Conservation (phyloP, 371 early-diverging fungal species). For the Syncephalastrum contaminatum region DNA sequence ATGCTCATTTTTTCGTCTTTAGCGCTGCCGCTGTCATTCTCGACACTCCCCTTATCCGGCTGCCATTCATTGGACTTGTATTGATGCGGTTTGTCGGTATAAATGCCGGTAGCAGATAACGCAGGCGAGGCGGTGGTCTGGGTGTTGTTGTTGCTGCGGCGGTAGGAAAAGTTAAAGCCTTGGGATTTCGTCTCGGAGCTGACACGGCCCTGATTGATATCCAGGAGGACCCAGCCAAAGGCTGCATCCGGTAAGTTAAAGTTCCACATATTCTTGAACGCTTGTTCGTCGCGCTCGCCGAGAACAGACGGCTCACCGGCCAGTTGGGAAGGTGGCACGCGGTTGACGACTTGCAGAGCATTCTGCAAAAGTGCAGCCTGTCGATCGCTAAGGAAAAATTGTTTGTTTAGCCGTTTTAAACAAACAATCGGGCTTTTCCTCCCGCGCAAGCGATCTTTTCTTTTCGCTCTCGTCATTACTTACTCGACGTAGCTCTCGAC, state of each 20-base stretch:
- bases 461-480: slow-evolving; percentile 7
- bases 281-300: slow-evolving; percentile 46
- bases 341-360: slow-evolving; percentile 57
- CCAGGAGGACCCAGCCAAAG: slow-evolving; percentile 56
- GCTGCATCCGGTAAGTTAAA: slow-evolving; percentile 68
- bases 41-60: slow-evolving; percentile 9
- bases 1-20: slow-evolving; percentile 12
- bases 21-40: slow-evolving; percentile 13
- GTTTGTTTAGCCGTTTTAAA: no score
- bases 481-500: slow-evolving; percentile 62
- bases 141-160: slow-evolving; percentile 26
- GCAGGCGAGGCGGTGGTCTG: slow-evolving; percentile 22
- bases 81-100: slow-evolving; percentile 29
- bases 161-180: slow-evolving; percentile 61
- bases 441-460: background rate
- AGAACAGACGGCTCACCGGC: slow-evolving; percentile 22
- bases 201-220: slow-evolving; percentile 52
- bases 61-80: slow-evolving; percentile 24
- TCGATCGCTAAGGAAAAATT: slow-evolving; percentile 35
- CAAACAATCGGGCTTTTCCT: no score
- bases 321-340: slow-evolving; percentile 41
- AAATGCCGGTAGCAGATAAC: slow-evolving; percentile 19
- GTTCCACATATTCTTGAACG: slow-evolving; percentile 71
- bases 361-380: slow-evolving; percentile 54
- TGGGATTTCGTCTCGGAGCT: slow-evolving; percentile 57